Evolutionary conservation across 2,329 filamentous ascomycete genomes (phyloP), one percentile per base, ranked within the genome.

Genomic region (Aspergillus sp.): DNA sequence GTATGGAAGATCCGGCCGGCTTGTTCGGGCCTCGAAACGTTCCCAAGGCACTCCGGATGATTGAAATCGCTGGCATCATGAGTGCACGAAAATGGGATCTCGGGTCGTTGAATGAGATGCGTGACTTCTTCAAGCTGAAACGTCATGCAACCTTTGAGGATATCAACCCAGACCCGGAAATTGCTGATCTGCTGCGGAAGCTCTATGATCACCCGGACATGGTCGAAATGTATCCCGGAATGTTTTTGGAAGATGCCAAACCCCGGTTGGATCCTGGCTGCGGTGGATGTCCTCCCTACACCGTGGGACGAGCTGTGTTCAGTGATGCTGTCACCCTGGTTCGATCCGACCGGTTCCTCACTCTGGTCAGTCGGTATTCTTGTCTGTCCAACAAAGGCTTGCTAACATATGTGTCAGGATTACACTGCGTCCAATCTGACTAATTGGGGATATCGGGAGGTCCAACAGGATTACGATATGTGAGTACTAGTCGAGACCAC

Each of bases 1-100:
- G 81, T 13, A 82, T 91, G 47, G 87, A 90, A 21, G 44, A 46
- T 21, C 41, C 44, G 5, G 47, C 52, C 11, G 84, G 85, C 14
- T 81, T 82, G 0, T 91, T 89, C 58, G 87, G 88, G 0, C 83
- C 83, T 0, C 83, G 84, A 10, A 88, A 89, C 54, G 86, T 93
- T 0, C 90, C 90, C 0, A 77, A 82, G 9, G 81, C 86, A 16
- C 83, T 94, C 80, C 84, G 85, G 56, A 82, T 85, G 1, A 81
- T 94, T 20, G 90, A 94, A 69, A 88, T 92, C 40, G 74, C 93
- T 3, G 89, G 89, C 29, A 93, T 94, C 48, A 78, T 89, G 38
- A 88, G 91, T 55, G 86, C 87, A 5, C 80, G 90, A 23, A 81
- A 83, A 56, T 94, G 90, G 89, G 64, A 68, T 41, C 58, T 68